Percentiles rank a stretch among this genome's conserved stretches.
phyloP scores from a whole-genome alignment of 2,329 filamentous ascomycete genomes.

The Aspergillus viridinutans region DNA sequence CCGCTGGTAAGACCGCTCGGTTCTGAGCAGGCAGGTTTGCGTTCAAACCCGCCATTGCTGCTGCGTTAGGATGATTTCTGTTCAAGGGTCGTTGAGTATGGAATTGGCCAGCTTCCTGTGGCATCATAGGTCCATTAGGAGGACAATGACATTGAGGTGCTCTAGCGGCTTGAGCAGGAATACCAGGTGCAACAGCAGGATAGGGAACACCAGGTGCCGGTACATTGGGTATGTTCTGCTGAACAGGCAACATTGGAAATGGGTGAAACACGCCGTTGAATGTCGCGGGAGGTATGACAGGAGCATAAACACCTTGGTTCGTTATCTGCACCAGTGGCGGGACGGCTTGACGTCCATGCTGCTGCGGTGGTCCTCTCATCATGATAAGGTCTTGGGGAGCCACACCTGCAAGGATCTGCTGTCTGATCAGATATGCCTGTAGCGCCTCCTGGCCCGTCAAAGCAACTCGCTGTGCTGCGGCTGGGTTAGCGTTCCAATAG shows the following conservation, averaged over 20 bases:
- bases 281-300: conserved; percentile 18
- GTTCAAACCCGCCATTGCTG: background rate
- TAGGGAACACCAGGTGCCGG: background rate
- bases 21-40: background rate
- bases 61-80: background rate
- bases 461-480: background rate
- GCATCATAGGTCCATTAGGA: background rate
- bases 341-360: background rate
- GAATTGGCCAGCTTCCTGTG: background rate
- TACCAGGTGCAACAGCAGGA: background rate
- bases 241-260: background rate
- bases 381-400: conserved; percentile 17
- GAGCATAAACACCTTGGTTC: conserved; percentile 14
- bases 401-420: conserved; percentile 28
- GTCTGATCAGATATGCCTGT: conserved; percentile 24
- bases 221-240: background rate
- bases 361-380: conserved; percentile 9
- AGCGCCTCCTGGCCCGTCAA: conserved; percentile 8
- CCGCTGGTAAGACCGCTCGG: background rate
- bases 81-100: background rate
- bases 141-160: background rate
- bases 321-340: conserved; percentile 18
- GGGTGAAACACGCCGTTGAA: conserved; percentile 16
- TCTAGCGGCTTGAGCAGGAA: background rate
- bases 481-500: background rate